Evolutionary conservation across 805 yeast genomes (phyloP).

Genomic region (Lipomyces chichibuensis): DNA sequence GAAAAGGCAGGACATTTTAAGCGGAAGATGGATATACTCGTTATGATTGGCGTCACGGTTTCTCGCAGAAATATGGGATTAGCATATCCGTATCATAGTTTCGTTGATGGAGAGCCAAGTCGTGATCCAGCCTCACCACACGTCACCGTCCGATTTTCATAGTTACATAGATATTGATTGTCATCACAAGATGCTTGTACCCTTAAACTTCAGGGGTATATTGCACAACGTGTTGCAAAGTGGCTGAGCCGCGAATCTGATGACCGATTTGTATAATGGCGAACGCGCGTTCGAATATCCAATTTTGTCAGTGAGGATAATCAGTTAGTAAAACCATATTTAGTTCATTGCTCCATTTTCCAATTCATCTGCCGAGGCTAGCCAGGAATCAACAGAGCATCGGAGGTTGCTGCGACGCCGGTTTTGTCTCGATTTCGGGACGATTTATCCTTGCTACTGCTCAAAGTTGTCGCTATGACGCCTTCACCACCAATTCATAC

Average conservation of each 20-base stretch:
- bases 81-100: no score
- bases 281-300: not conserved
- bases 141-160: no score
- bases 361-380: not conserved
- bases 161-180: not conserved
- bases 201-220: not conserved
- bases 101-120: no score
- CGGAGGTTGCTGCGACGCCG: not conserved
- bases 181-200: not conserved
- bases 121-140: no score
- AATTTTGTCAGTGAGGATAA: not conserved
- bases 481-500: not conserved
- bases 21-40: not conserved
- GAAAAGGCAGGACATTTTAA: constrained; percentile 9
- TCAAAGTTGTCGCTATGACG: not conserved
- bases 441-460: not conserved
- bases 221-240: not conserved
- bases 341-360: not conserved
- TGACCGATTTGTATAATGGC: not conserved
- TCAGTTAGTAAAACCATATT: not conserved
- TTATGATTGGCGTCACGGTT: not conserved
- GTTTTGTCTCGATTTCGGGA: not conserved
- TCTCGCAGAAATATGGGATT: no score
- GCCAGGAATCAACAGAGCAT: not conserved
- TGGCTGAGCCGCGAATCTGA: not conserved